Evolutionary conservation across 1,284 basidiomycete species (phyloP).

Genomic region (Golubevia pallescens): DNA sequence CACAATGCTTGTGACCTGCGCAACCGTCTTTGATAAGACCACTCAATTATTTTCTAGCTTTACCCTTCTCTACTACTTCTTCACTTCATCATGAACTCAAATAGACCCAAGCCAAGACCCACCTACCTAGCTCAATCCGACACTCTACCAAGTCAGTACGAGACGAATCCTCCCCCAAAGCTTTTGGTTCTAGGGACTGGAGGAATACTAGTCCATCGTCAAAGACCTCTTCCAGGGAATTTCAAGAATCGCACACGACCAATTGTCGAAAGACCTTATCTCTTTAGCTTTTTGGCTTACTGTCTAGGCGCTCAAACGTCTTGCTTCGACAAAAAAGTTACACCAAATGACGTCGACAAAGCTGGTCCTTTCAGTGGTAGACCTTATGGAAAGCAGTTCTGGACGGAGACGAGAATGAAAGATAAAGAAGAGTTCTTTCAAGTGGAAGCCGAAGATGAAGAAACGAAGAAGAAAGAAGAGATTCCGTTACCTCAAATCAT

Average conservation of each 20-base stretch:
- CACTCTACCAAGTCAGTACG: too few relatives aligned
- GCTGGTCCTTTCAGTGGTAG: neutral
- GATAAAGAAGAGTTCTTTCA: neutral
- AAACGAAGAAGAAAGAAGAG: neutral
- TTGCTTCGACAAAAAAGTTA: neutral
- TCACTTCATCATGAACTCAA: too few relatives aligned
- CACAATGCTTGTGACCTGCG: too few relatives aligned
- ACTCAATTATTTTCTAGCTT: too few relatives aligned
- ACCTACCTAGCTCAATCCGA: too few relatives aligned
- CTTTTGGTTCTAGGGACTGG: neutral
- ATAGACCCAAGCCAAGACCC: too few relatives aligned
- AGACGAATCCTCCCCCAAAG: too few relatives aligned
- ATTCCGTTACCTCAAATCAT: neutral
- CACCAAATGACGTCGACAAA: neutral
- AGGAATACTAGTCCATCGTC: neutral
- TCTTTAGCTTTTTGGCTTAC: constrained; percentile 44
- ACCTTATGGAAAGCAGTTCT: neutral
- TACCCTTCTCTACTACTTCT: too few relatives aligned
- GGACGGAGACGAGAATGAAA: neutral
- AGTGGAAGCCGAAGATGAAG: neutral
- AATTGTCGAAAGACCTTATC: constrained; percentile 25
- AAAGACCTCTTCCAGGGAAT: neutral
- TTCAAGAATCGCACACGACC: neutral
- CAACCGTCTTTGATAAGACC: too few relatives aligned
- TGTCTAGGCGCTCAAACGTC: constrained; percentile 28